Base-by-base conservation (phyloP, 331 rosid species). In the Cydonia oblonga region DNA sequence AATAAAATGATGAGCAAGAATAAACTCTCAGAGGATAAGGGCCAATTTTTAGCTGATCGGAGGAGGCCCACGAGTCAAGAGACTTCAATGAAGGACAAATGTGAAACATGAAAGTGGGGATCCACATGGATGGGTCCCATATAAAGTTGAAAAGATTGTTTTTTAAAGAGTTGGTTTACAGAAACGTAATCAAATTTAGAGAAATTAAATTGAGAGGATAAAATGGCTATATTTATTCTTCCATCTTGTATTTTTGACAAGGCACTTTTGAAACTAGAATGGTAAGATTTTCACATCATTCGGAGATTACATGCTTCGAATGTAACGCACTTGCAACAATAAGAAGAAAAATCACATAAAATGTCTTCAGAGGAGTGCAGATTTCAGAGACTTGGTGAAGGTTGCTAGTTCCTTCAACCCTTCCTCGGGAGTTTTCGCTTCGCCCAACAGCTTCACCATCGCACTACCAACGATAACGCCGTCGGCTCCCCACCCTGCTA, bases 401-500 rank as follows among this genome's bases (percentile, higher is more conserved):
- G 9, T 69, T 83, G 80, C 92, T 3, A 93, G 75, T 59, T 81
- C 92, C 78, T 87, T 91, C 85, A 93, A 81, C 54, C 96, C 97
- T 63, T 91, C 98, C 79, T 85, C 81, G 6, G 97, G 92, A 75
- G 92, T 62, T 51, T 85, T 84, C 26, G 92, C 96, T 20, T 91
- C 97, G 20, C 90, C 92, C 65, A 93, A 83, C 66, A 91, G 32
- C 85, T 79, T 89, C 79, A 93, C 98, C 24, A 91, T 85, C 11
- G 97, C 98, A 80, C 98, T 93, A 9, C 98, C 97, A 51, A 93
- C 89, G 73, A 93, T 93, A 51, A 91, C 90, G n/a, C 98, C 98
- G 73, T 93, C 97, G 60, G 98, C 98, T 71, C 98, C 98, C 97
- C 98, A 93, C 53, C 75, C 87, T 0, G 88, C 90, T 16, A 93